Conservation (phyloP, 2,329 filamentous ascomycete species). For the Beauveria brongniartii region DNA sequence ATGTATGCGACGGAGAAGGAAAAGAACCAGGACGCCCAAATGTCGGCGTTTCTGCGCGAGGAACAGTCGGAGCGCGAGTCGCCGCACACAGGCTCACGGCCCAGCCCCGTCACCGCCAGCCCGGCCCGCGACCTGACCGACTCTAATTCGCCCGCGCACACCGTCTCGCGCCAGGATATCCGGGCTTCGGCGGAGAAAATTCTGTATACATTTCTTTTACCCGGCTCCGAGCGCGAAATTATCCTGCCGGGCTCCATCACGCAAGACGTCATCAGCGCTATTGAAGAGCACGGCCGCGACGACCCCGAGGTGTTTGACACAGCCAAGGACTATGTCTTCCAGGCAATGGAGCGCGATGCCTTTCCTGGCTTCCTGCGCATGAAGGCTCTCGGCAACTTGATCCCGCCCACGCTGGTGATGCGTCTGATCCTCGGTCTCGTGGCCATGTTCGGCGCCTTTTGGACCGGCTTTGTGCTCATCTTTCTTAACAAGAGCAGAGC, state of each 20-base stretch:
- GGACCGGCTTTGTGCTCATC: conserved; percentile 88
- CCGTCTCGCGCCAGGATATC: conserved; percentile 82
- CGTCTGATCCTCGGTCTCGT: conserved; percentile 78
- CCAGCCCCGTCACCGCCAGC: conserved; percentile 47
- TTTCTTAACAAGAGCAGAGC: conserved; percentile 71
- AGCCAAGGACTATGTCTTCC: conserved; percentile 98
- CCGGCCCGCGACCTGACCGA: conserved; percentile 58
- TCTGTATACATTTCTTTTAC: conserved; percentile 92
- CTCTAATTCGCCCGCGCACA: conserved; percentile 75
- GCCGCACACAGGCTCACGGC: conserved; percentile 42
- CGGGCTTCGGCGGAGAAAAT: conserved; percentile 95
- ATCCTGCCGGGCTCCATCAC: conserved; percentile 84
- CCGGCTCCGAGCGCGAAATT: conserved; percentile 94
- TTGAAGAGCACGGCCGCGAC: conserved; percentile 85
- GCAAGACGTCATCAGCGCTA: conserved; percentile 73
- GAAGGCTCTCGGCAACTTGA: conserved; percentile 92
- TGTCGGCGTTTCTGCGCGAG: conserved; percentile 81
- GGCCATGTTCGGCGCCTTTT: conserved; percentile 85
- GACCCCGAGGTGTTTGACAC: conserved; percentile 96
- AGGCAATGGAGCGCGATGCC: conserved; percentile 99
- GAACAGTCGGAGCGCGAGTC: conserved; percentile 47
- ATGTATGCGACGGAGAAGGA: conserved; percentile 62
- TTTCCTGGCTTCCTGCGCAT: conserved; percentile 92
- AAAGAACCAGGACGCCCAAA: conserved; percentile 75
- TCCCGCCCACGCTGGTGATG: conserved; percentile 81